Percentiles rank a stretch among this genome's conserved stretches.
Conservation (phyloP, 345 rosid genomes). For the Noccaea caerulescens region DNA sequence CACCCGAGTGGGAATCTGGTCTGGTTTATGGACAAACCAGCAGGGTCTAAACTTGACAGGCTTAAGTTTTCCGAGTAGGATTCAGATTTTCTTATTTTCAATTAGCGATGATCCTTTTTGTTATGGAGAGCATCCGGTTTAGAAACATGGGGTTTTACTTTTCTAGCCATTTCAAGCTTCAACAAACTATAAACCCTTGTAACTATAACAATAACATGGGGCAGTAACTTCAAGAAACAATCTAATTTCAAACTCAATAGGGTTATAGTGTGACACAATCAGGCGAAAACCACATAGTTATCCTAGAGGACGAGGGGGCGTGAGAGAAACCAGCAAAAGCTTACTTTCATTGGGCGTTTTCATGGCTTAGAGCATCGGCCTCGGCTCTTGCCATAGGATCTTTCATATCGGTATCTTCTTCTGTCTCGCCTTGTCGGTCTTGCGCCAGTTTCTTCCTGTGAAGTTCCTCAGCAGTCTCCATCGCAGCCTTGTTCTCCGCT, state of each 20-base stretch:
- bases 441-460: conserved; percentile 85
- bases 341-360: conserved; percentile 31
- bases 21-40: conserved; percentile 87
- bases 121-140: conserved; percentile 31
- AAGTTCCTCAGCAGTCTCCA: conserved; percentile 91
- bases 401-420: conserved; percentile 65
- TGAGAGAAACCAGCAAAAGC: conserved; percentile 20
- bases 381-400: conserved; percentile 84
- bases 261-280: conserved; percentile 8
- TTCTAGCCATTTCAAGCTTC: conserved; percentile 23
- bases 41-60: conserved; percentile 69
- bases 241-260: conserved; percentile 26
- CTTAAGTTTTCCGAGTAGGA: conserved; percentile 48
- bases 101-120: conserved; percentile 21
- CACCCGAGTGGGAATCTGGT: conserved; percentile 71
- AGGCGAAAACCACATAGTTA: background rate
- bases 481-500: conserved; percentile 81
- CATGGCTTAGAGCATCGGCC: conserved; percentile 59
- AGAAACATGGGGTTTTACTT: background rate
- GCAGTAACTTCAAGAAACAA: background rate
- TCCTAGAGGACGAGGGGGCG: conserved; percentile 10
- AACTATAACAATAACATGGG: conserved; percentile 22
- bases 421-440: conserved; percentile 89
- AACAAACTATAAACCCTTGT: conserved; percentile 14
- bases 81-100: conserved; percentile 23